Evolutionary conservation across 2,329 filamentous ascomycete genomes (phyloP).

Genomic region (Coniochaeta sp.): DNA sequence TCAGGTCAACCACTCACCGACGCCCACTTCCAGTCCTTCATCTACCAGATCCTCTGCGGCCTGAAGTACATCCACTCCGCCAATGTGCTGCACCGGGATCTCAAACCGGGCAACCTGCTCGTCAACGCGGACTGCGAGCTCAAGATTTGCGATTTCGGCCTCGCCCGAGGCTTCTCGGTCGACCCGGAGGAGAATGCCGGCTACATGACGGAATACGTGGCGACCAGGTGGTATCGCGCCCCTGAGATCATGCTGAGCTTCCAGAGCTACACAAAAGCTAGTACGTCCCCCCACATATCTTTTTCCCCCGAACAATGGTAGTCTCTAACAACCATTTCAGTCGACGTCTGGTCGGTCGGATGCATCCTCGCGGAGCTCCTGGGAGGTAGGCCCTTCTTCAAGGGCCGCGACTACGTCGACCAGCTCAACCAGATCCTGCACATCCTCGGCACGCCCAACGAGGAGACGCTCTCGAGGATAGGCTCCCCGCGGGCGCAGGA

Average conservation of each 20-base stretch:
- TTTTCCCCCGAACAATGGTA: neutral
- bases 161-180: slow-evolving; percentile 92
- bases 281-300: slow-evolving; percentile 55
- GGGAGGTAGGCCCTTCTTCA: slow-evolving; percentile 96
- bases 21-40: slow-evolving; percentile 98
- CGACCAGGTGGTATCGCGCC: slow-evolving; percentile 89
- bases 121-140: slow-evolving; percentile 99
- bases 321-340: slow-evolving; percentile 35
- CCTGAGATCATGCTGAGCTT: slow-evolving; percentile 99
- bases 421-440: slow-evolving; percentile 99
- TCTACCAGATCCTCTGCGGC: slow-evolving; percentile 98
- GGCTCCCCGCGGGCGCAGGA: slow-evolving; percentile 94
- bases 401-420: slow-evolving; percentile 97
- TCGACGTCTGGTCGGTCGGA: slow-evolving; percentile 98
- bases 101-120: slow-evolving; percentile 94
- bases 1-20: slow-evolving; percentile 96
- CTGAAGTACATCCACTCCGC: slow-evolving; percentile 99
- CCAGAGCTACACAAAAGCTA: slow-evolving; percentile 99
- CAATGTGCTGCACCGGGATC: slow-evolving; percentile 91
- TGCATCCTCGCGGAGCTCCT: slow-evolving; percentile 96
- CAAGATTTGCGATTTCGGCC: slow-evolving; percentile 97
- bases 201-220: slow-evolving; percentile 99
- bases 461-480: slow-evolving; percentile 88
- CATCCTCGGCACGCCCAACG: slow-evolving; percentile 93
- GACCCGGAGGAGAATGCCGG: slow-evolving; percentile 97